These are phyloP conservation scores for Rhexocercosporidium sp. DNA, from an alignment of 2,329 filamentous ascomycete genomes.

Conservation along the genomic window DNA sequence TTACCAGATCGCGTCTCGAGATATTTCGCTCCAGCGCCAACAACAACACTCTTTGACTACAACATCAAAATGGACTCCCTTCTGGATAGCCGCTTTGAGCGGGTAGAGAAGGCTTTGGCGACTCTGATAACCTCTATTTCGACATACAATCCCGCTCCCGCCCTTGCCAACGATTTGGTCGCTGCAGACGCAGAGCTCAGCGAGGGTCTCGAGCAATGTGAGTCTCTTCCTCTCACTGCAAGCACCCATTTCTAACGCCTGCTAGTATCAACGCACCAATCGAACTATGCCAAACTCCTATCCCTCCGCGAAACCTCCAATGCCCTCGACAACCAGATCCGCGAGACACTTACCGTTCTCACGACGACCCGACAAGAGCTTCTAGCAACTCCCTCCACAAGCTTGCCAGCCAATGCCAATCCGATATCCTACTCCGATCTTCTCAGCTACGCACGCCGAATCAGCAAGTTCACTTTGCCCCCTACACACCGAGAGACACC, in stretches of 20 bases:
- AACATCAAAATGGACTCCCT: constrained; percentile 60
- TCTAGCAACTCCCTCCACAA: constrained; percentile 63
- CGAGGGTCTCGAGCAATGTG: constrained; percentile 69
- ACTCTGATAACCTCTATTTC: constrained; percentile 79
- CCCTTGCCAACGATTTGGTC: constrained; percentile 71
- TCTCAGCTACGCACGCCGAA: constrained; percentile 77
- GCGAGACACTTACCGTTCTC: constrained; percentile 70
- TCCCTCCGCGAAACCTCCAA: constrained; percentile 69
- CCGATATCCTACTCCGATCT: constrained; percentile 74
- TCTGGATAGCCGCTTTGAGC: constrained; percentile 67
- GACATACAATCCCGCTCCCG: constrained; percentile 77
- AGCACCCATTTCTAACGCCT: neutral
- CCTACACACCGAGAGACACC: constrained; percentile 36
- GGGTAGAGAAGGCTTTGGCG: constrained; percentile 69
- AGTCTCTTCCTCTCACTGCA: constrained; percentile 20
- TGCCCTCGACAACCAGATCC: constrained; percentile 73
- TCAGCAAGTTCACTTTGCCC: constrained; percentile 79
- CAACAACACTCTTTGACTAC: neutral
- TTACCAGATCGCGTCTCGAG: constrained; percentile 3
- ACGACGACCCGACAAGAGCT: constrained; percentile 77
- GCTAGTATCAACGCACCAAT: constrained; percentile 74
- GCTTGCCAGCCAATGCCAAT: constrained; percentile 56
- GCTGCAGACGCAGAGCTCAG: constrained; percentile 72
- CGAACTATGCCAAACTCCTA: constrained; percentile 72
- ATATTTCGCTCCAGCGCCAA: neutral